Evolutionary conservation across 176 grass and related monocot genomes (phyloP).

Genomic region (Thinopyrum elongatum): DNA sequence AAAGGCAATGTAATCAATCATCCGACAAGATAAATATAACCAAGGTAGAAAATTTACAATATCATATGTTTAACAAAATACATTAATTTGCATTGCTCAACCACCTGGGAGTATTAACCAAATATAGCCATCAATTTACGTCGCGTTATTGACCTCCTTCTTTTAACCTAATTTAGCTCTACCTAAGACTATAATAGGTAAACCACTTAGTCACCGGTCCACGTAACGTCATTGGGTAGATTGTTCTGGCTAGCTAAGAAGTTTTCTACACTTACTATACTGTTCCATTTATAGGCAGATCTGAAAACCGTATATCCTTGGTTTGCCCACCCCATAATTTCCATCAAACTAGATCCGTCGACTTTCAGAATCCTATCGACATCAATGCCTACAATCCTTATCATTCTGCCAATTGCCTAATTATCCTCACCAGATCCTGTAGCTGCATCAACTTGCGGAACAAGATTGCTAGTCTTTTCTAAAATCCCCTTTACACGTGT

Average conservation of each 20-base stretch:
- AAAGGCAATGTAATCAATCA: not conserved
- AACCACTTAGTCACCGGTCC: not conserved
- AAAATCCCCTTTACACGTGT: not conserved
- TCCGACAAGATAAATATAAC: not conserved
- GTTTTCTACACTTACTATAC: not conserved
- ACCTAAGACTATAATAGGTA: not conserved
- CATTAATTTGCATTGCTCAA: not conserved
- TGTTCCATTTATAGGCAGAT: not conserved
- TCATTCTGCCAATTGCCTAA: not conserved
- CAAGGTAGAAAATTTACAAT: not conserved
- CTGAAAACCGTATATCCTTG: not conserved
- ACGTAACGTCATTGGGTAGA: not conserved
- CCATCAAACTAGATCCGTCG: not conserved
- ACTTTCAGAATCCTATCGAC: not conserved
- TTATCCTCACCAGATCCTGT: not conserved
- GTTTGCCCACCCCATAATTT: not conserved
- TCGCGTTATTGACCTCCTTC: not conserved
- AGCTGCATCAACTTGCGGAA: not conserved
- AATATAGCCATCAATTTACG: not conserved
- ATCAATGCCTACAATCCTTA: not conserved
- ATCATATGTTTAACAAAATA: not conserved
- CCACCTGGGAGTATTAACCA: not conserved
- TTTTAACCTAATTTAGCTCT: not conserved
- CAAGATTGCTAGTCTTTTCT: not conserved
- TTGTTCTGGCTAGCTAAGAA: not conserved